These are phyloP conservation scores for Penicillium concentricum DNA, from an alignment of 2,329 filamentous ascomycete species.

Conservation along the genomic window DNA sequence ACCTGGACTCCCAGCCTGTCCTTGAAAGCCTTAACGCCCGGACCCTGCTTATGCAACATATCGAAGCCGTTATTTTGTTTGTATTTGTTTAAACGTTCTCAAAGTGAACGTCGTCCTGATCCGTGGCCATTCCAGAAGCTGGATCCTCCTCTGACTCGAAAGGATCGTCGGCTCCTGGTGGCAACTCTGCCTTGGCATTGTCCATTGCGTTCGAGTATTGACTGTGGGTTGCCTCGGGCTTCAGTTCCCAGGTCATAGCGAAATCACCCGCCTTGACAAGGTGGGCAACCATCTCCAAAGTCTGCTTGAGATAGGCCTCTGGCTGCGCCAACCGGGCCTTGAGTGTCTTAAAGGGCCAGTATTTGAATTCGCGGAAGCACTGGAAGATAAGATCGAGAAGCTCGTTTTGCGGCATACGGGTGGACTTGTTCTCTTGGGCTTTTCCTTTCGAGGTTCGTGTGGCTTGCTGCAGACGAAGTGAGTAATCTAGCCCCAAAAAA, in stretches of 20 bases:
- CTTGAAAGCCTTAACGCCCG: constrained; percentile 21
- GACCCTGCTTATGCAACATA: constrained; percentile 27
- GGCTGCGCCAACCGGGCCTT: constrained; percentile 78
- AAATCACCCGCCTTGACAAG: constrained; percentile 81
- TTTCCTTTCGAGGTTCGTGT: constrained; percentile 54
- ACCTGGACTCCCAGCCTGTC: neutral
- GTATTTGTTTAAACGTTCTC: constrained; percentile 61
- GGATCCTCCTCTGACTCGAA: constrained; percentile 53
- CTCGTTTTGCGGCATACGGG: constrained; percentile 84
- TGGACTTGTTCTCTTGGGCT: constrained; percentile 75
- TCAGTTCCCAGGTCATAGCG: constrained; percentile 81
- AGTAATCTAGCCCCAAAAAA: constrained; percentile 17
- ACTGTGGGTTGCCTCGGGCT: constrained; percentile 63
- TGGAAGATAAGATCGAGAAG: constrained; percentile 81
- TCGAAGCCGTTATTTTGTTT: neutral
- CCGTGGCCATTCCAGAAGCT: constrained; percentile 53
- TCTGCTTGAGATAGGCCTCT: constrained; percentile 86
- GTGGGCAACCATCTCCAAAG: constrained; percentile 76
- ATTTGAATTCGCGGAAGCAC: constrained; percentile 81
- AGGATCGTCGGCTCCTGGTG: constrained; percentile 47
- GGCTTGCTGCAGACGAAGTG: constrained; percentile 38
- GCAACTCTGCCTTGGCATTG: constrained; percentile 53
- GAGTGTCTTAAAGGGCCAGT: constrained; percentile 90
- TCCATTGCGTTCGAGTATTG: constrained; percentile 48
- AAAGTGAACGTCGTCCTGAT: constrained; percentile 70